A percentile compares a stretch with the other conserved stretches of the same genome.
Evolutionary conservation across 495 filamentous ascomycete species (phyloP).

Genomic region (Pyrenopolyporus hunteri): DNA sequence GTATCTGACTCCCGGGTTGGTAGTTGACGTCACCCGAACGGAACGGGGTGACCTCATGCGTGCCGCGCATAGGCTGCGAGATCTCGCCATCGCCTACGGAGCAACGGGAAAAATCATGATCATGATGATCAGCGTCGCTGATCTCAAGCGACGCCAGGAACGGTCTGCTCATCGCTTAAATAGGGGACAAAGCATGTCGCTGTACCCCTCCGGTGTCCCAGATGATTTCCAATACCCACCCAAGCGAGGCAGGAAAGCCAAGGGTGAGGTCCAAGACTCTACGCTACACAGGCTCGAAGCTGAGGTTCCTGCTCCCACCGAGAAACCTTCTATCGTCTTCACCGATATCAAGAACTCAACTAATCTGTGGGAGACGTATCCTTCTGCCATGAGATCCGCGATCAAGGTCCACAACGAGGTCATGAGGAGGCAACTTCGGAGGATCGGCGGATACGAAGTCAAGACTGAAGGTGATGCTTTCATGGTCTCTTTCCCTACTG

Average conservation of each 20-base stretch:
- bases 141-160: conserved; percentile 80
- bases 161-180: conserved; percentile 64
- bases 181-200: conserved; percentile 77
- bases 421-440: conserved; percentile 88
- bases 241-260: conserved; percentile 67
- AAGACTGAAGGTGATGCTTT: conserved; percentile 99
- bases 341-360: conserved; percentile 99
- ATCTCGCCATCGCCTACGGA: conserved; percentile 94
- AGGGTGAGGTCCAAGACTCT: conserved; percentile 78
- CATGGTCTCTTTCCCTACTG: conserved; percentile 97
- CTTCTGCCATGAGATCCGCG: conserved; percentile 90
- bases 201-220: conserved; percentile 70
- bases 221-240: conserved; percentile 69
- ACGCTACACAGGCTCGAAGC: conserved; percentile 81
- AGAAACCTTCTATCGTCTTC: conserved; percentile 91
- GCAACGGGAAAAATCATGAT: conserved; percentile 96
- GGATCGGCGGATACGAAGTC: conserved; percentile 96
- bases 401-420: conserved; percentile 96
- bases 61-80: conserved; percentile 92
- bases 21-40: conserved; percentile 86
- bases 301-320: conserved; percentile 87
- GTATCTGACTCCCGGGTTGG: conserved; percentile 82
- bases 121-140: conserved; percentile 91
- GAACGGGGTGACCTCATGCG: conserved; percentile 89
- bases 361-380: conserved; percentile 93